Percentiles rank a stretch among this genome's conserved stretches.
phyloP scores from a whole-genome alignment of 1,139 yeast species.

The Debaryomyces nepalensis region DNA sequence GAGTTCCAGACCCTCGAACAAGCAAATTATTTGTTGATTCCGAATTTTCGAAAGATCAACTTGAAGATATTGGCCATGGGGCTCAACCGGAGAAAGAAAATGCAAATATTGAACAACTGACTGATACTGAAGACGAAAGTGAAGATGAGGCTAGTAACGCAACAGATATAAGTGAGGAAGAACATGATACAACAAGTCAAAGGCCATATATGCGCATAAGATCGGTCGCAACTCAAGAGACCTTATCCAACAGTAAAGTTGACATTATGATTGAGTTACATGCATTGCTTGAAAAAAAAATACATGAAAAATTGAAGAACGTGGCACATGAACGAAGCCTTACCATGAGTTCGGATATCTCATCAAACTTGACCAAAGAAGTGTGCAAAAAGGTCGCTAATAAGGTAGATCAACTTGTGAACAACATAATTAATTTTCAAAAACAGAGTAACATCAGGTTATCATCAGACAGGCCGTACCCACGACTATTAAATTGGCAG shows the following conservation, averaged over 20 bases:
- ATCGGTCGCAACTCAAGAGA: conserved; percentile 17
- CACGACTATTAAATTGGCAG: conserved; percentile 29
- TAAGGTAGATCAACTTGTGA: conserved; percentile 23
- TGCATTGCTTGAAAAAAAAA: conserved; percentile 38
- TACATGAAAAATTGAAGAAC: conserved; percentile 25
- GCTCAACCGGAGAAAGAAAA: conserved; percentile 18
- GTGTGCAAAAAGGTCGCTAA: conserved; percentile 28
- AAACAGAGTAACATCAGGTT: conserved; percentile 10
- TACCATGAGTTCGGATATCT: conserved; percentile 27
- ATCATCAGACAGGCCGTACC: conserved; percentile 12
- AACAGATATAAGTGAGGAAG: conserved; percentile 13
- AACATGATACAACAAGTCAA: conserved; percentile 3
- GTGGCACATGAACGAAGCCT: conserved; percentile 15
- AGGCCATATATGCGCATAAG: conserved; percentile 14
- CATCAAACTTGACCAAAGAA: conserved; percentile 23
- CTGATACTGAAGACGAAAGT: conserved; percentile 6
- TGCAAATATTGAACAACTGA: not conserved
- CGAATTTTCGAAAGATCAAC: conserved; percentile 21
- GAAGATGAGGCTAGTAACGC: conserved; percentile 17
- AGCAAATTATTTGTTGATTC: conserved; percentile 28
- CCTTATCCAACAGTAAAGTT: conserved; percentile 32
- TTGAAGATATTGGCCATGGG: conserved; percentile 13
- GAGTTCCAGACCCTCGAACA: conserved; percentile 43
- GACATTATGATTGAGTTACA: conserved; percentile 45
- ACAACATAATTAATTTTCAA: conserved; percentile 12